A percentile compares a stretch with the other conserved stretches of the same genome.
Evolutionary conservation across 176 grass and related monocot genomes (phyloP).

Genomic region (Musa itinerans): DNA sequence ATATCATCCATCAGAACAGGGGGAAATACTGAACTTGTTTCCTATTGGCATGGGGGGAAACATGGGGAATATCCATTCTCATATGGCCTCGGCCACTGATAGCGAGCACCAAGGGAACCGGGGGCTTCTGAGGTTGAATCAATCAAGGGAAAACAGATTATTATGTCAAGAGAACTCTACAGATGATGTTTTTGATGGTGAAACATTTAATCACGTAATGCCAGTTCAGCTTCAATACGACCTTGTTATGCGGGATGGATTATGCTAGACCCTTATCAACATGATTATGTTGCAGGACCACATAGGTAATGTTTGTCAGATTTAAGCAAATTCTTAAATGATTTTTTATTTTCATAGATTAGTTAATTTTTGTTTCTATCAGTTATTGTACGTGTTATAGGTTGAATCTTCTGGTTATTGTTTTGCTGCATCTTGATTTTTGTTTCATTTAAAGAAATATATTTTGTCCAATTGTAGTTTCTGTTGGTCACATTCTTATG

Average conservation of each 20-base stretch:
- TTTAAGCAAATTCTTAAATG: background rate
- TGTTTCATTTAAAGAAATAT: no score
- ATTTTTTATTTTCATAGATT: background rate
- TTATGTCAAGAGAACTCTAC: slow-evolving; percentile 43
- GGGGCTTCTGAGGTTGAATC: slow-evolving; percentile 15
- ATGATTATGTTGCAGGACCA: background rate
- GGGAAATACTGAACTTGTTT: slow-evolving; percentile 29
- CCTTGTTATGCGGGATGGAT: slow-evolving; percentile 35
- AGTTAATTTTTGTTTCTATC: background rate
- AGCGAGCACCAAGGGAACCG: slow-evolving; percentile 22
- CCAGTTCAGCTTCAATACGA: slow-evolving; percentile 28
- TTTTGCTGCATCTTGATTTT: background rate
- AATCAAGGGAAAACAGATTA: slow-evolving; percentile 27
- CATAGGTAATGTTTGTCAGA: background rate
- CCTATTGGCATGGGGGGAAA: slow-evolving; percentile 15
- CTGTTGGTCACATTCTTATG: no score
- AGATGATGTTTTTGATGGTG: slow-evolving; percentile 44
- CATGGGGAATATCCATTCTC: slow-evolving; percentile 22
- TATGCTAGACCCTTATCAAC: slow-evolving; percentile 13
- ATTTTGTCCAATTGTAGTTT: no score
- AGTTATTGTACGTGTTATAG: background rate
- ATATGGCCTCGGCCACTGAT: slow-evolving; percentile 15
- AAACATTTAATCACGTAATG: slow-evolving; percentile 28
- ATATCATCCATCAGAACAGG: slow-evolving; percentile 19
- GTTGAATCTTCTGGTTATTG: background rate